These are phyloP conservation scores for Rhypophila decipiens DNA, from an alignment of 495 filamentous ascomycete species.

Conservation along the genomic window DNA sequence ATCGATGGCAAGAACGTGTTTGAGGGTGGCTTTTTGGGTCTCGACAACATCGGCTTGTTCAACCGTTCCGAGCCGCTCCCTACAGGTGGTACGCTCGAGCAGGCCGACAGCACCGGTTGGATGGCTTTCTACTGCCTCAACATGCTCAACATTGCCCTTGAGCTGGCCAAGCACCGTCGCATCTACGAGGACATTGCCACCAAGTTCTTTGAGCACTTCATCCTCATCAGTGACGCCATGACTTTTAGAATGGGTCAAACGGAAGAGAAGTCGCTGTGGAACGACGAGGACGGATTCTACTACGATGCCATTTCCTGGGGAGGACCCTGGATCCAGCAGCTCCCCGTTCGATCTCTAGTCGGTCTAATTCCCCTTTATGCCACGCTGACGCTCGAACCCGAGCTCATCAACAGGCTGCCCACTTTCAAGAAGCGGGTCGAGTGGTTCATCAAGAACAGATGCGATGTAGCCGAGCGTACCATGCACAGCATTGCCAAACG, in stretches of 20 bases:
- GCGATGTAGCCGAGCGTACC: conserved; percentile 82
- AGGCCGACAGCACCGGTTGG: conserved; percentile 97
- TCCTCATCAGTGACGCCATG: conserved; percentile 97
- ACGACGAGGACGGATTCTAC: conserved; percentile 93
- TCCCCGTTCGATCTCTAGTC: conserved; percentile 85
- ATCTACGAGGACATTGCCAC: conserved; percentile 97
- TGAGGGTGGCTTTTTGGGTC: conserved; percentile 91
- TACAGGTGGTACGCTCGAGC: conserved; percentile 86
- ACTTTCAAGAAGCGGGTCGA: conserved; percentile 88
- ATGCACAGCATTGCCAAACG: conserved; percentile 84
- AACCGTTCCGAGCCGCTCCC: conserved; percentile 96
- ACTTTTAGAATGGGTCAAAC: conserved; percentile 74
- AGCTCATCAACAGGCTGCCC: conserved; percentile 85
- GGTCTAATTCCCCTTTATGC: conserved; percentile 91
- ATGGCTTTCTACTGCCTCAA: conserved; percentile 94
- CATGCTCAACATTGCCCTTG: conserved; percentile 95
- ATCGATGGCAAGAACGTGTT: conserved; percentile 92
- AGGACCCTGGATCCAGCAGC: conserved; percentile 83
- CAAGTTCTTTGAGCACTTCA: conserved; percentile 98
- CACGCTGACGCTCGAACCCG: conserved; percentile 84
- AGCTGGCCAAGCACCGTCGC: conserved; percentile 90
- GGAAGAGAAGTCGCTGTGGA: conserved; percentile 81
- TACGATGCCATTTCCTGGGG: conserved; percentile 97
- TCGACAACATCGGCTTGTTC: conserved; percentile 96
- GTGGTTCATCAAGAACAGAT: conserved; percentile 85